Evolutionary conservation across 2,329 filamentous ascomycete species (phyloP).

Genomic region (Volutella citrinella): DNA sequence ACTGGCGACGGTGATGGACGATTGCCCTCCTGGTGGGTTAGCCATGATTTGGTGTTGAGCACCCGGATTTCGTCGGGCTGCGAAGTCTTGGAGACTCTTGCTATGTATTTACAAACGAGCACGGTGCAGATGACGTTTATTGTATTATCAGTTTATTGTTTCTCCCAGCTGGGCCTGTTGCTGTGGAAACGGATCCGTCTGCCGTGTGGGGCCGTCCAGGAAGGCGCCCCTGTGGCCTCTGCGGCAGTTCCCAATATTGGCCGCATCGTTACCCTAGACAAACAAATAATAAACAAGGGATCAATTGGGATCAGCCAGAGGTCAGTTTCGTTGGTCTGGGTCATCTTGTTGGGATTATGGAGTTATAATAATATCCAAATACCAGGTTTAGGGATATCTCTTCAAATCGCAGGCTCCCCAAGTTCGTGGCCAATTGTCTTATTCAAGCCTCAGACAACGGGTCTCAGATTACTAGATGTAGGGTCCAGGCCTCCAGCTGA

Average conservation of each 20-base stretch:
- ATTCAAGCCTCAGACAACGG: too few relatives aligned
- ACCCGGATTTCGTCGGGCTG: constrained; percentile 13
- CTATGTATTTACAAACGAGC: constrained; percentile 11
- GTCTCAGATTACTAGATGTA: too few relatives aligned
- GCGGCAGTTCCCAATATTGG: too few relatives aligned
- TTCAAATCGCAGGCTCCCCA: too few relatives aligned
- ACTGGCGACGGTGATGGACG: constrained; percentile 60
- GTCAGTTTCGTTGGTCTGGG: too few relatives aligned
- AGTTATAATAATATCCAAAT: too few relatives aligned
- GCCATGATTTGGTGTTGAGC: constrained; percentile 18
- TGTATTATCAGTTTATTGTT: constrained; percentile 24
- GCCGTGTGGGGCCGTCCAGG: too few relatives aligned
- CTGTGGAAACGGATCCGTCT: constrained; percentile 21
- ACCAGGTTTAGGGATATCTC: too few relatives aligned
- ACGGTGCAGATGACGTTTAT: constrained; percentile 22
- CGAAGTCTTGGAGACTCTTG: constrained; percentile 10
- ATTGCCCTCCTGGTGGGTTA: constrained; percentile 35
- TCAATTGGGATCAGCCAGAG: too few relatives aligned
- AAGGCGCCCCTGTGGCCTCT: constrained; percentile 14
- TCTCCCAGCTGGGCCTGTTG: constrained; percentile 15
- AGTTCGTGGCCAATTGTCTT: too few relatives aligned
- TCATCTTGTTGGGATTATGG: too few relatives aligned
- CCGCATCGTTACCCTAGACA: constrained; percentile 11
- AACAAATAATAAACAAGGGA: background rate
- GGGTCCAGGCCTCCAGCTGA: too few relatives aligned